A percentile compares a stretch with the other conserved stretches of the same genome.
These are phyloP conservation scores for Dothideomycetidae sp. DNA, from an alignment of 2,329 filamentous ascomycete species.

Conservation along the genomic window DNA sequence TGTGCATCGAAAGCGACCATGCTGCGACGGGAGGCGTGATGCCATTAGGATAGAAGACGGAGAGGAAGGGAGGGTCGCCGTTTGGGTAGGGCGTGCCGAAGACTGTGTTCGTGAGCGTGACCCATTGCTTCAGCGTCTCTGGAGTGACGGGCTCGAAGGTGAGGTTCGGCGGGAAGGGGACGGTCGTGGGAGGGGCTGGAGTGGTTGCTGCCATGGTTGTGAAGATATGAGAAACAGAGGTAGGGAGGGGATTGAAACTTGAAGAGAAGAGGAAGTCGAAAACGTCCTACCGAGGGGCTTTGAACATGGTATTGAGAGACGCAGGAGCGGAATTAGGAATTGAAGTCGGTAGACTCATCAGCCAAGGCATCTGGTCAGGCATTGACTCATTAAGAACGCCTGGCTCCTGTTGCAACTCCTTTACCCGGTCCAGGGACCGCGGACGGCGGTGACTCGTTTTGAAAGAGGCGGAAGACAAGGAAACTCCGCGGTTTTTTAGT, in stretches of 20 bases:
- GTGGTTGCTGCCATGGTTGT: no score
- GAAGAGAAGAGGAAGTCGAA: not conserved
- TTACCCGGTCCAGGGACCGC: no score
- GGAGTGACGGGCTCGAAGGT: conserved; percentile 2
- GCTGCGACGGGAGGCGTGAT: conserved; percentile 3
- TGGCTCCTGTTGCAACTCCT: no score
- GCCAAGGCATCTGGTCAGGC: no score
- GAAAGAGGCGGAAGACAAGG: no score
- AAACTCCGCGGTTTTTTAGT: no score
- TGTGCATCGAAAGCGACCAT: conserved; percentile 1
- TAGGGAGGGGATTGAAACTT: not conserved
- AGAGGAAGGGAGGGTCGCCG: not conserved
- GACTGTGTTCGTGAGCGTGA: not conserved
- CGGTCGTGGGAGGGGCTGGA: not conserved
- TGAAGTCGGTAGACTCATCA: no score
- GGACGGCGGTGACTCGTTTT: not conserved
- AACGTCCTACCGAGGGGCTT: not conserved
- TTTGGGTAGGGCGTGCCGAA: not conserved
- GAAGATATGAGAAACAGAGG: conserved; percentile 1
- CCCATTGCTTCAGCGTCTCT: not conserved
- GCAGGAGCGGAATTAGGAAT: no score
- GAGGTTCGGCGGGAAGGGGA: conserved; percentile 1
- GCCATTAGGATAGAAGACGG: conserved; percentile 9
- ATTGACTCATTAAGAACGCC: no score
- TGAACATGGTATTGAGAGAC: no score